Base-by-base conservation (phyloP, 805 yeast species). In the Ogataea paradorogensis region DNA sequence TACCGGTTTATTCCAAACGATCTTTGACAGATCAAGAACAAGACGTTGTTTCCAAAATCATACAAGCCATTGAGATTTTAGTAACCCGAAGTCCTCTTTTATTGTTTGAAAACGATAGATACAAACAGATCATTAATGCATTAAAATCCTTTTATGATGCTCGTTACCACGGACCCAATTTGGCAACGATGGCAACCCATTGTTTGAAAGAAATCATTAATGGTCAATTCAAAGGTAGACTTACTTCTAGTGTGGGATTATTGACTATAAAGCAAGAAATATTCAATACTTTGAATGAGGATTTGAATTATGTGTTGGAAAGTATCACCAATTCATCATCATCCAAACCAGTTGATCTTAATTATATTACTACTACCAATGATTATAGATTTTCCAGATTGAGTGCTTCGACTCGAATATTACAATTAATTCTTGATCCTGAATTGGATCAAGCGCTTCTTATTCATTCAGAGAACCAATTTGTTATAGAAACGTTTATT, bases 131-230 rank as follows among this genome's bases (percentile, higher is more conserved):
- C 1, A 36, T 59, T 3, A 43, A 45, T 10, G 36, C 53, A 5
- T 32, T 56, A 20, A 46, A 51, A n/a, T 38, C 42, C 3, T 62
- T 61, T 25, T 60, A 56, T 33, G 54, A 61, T 39, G 43, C 54
- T 15, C 45, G 52, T 8, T 50, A 45, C 30, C 58, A 55, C 29
- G 38, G 49, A 9, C 30, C 42, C 10, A 47, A 50, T 11, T 27
- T 61, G 7, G 46, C 58, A 4, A 48, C 49, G 24, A 42, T 49
- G 15, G 57, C 62, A 5, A 45, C 49, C 15, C 16, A 36, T 9
- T 47, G 57, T 1, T 26, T 61, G 8, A 44, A 55, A n/a, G 52
- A 54, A 20, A 52, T 61, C 2, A 42, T 45, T 42, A 32, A 46
- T 4, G 54, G 50, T 11, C 46, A 52, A 5, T 48, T 46, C 27